These are phyloP conservation scores for Coemansia aciculifera DNA, from an alignment of 192 early-diverging fungal species.

Conservation along the genomic window DNA sequence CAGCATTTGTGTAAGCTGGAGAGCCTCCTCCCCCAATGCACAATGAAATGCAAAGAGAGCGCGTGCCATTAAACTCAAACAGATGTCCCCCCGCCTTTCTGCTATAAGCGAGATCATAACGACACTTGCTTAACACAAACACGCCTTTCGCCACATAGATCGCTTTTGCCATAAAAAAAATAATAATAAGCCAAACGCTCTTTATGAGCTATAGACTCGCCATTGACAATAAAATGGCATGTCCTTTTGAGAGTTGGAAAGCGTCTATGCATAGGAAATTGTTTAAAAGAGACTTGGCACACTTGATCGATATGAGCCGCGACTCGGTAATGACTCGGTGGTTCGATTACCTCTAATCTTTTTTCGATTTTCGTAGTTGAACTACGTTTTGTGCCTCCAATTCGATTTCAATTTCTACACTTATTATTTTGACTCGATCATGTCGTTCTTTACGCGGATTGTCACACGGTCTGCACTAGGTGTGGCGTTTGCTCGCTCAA, in stretches of 20 bases:
- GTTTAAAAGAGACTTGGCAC: not conserved
- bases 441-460: conserved; percentile 31
- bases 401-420: not conserved
- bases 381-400: not conserved
- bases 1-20: not conserved
- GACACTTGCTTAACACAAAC: not conserved
- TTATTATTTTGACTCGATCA: conserved; percentile 1
- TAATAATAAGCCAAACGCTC: not conserved
- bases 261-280: too few species aligned
- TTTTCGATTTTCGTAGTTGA: not conserved
- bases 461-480: conserved; percentile 5
- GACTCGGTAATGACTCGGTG: not conserved
- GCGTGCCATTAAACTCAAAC: not conserved
- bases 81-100: not conserved
- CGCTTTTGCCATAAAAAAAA: not conserved
- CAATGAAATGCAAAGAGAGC: not conserved
- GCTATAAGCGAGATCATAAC: not conserved
- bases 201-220: not conserved
- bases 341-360: not conserved
- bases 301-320: not conserved
- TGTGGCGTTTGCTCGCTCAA: conserved; percentile 16
- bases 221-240: not conserved
- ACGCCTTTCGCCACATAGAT: not conserved
- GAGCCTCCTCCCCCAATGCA: not conserved
- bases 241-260: too few species aligned